These are phyloP conservation scores for Arctium minus DNA, from an alignment of 129 eudicot species.

Conservation along the genomic window DNA sequence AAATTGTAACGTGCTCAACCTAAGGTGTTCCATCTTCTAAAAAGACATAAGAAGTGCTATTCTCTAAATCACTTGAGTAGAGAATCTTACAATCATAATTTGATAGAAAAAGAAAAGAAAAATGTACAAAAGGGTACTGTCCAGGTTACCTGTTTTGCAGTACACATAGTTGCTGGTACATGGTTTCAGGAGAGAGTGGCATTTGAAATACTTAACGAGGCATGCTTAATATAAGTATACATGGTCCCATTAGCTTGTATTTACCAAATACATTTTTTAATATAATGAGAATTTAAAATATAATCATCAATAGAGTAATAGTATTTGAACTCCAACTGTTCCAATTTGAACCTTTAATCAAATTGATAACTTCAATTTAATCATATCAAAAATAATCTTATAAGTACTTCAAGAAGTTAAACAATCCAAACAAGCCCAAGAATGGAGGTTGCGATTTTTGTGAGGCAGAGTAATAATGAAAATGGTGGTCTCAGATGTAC, in stretches of 20 bases:
- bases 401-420: neutral
- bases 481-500: neutral
- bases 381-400: neutral
- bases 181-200: neutral
- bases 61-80: neutral
- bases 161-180: neutral
- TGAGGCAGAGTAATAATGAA: neutral
- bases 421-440: neutral
- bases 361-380: neutral
- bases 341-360: neutral
- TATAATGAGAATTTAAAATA: too few species aligned
- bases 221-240: neutral
- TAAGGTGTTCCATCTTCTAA: neutral
- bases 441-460: neutral
- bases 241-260: too few species aligned
- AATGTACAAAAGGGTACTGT: neutral
- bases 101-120: neutral
- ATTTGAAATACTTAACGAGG: neutral
- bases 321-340: neutral
- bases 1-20: neutral
- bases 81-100: neutral
- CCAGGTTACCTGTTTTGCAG: neutral
- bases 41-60: neutral
- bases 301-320: neutral
- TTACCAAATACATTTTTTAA: neutral